Base-by-base conservation (phyloP, 2,329 filamentous ascomycete genomes). In the Arthrobotrys iridis region DNA sequence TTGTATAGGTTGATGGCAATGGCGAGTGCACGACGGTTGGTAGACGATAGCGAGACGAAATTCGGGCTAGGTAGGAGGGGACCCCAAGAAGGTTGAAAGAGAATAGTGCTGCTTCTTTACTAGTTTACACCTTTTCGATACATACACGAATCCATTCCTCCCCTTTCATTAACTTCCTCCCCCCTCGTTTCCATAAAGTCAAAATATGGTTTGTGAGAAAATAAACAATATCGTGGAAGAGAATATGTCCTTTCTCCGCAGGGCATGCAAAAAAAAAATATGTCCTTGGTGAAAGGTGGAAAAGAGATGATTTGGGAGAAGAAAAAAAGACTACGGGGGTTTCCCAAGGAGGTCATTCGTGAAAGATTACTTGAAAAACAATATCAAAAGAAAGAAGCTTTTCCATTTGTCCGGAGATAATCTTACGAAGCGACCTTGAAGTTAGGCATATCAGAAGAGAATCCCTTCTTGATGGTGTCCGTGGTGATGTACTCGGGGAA, bases 401-500 rank as follows among this genome's bases (percentile, higher is more conserved):
- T 74, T 75, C 43, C 40, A 41, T 33, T 59, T 43, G 4, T 37
- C 41, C 50, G 0, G 3, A 15, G 33, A 33, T 63, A 55, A 57
- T 59, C 48, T 75, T 75, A 75, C 37, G 63, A 63, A 43, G 55
- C 50, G 22, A 75, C 71, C 41, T 67, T 67, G 48, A 71, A 71
- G 37, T 15, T 48, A 4, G 71, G 33, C 37, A 57, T 75, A 20
- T 43, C 37, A 22, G 33, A 30, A 2, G 41, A 43, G 45, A 66
- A 43, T 33, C 68, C 68, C 60, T 66, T 63, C 62, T 75, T 75
- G 46, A 67, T 63, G 13, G 40, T 59, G 37, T 68, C 58, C 37
- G 58, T 63, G 6, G 71, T 57, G 26, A 75, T 57, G 41, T 68
- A 52, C 28, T 77, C 50, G 11, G 62, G 46, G 52, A 79, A 81